These are phyloP conservation scores for Phytopythium montanum DNA, from an alignment of 352 stramenopile species.

Conservation along the genomic window DNA sequence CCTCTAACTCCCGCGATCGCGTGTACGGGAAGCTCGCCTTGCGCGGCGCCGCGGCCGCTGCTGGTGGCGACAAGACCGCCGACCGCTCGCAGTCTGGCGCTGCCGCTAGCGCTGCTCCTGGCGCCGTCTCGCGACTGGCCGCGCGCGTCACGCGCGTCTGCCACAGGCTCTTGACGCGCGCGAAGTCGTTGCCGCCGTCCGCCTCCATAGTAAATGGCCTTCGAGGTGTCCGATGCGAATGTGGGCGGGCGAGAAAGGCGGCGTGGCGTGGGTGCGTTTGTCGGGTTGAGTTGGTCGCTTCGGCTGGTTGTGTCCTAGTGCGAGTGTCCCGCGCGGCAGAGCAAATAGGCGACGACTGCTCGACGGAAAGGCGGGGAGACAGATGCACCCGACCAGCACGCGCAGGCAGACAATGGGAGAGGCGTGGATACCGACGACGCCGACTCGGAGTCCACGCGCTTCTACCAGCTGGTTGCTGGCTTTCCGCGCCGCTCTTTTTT, in stretches of 20 bases:
- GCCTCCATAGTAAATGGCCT: neutral
- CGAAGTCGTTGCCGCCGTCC: conserved; percentile 25
- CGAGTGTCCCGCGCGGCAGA: neutral
- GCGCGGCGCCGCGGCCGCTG: neutral
- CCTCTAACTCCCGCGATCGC: too few relatives aligned
- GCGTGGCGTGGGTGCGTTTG: too few relatives aligned
- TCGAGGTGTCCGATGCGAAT: neutral
- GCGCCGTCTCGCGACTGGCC: conserved; percentile 13
- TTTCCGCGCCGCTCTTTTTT: neutral
- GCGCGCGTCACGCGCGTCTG: conserved; percentile 46
- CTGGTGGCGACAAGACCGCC: neutral
- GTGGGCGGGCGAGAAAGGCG: neutral
- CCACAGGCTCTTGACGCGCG: conserved; percentile 64
- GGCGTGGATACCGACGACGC: neutral
- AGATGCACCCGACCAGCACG: neutral
- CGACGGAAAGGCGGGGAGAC: neutral
- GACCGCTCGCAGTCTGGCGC: neutral
- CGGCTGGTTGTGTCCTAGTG: neutral
- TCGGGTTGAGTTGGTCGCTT: neutral
- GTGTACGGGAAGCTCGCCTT: neutral
- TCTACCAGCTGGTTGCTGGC: conserved; percentile 3
- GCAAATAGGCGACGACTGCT: neutral
- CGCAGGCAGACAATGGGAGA: neutral
- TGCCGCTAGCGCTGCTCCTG: too few relatives aligned
- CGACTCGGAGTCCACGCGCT: neutral